Evolutionary conservation across 306 rosid genomes (phyloP).

Genomic region (Ceratonia siliqua): DNA sequence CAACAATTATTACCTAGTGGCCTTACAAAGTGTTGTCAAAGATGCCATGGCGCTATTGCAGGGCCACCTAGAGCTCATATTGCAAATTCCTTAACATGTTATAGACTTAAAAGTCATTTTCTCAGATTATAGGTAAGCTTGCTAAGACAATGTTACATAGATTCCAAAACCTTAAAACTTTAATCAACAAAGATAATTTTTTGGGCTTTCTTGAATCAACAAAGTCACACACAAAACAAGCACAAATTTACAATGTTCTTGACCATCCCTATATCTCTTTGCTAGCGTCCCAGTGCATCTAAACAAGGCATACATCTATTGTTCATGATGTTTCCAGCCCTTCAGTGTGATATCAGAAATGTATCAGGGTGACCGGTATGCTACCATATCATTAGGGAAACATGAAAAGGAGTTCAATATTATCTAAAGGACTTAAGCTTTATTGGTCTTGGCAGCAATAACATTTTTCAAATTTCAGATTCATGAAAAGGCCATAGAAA

Average conservation of each 20-base stretch:
- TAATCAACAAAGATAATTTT: neutral
- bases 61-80: too few relatives aligned
- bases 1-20: neutral
- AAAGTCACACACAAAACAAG: neutral
- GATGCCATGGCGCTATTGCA: too few relatives aligned
- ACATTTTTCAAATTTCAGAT: neutral
- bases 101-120: too few relatives aligned
- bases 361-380: neutral
- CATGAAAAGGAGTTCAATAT: slow-evolving; percentile 4
- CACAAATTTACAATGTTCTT: too few relatives aligned
- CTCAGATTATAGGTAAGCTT: neutral
- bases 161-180: neutral
- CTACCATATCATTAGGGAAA: neutral
- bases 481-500: slow-evolving; percentile 4
- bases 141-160: neutral
- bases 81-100: neutral
- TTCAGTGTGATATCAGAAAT: neutral
- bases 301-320: too few relatives aligned
- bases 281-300: too few relatives aligned
- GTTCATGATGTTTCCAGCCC: too few relatives aligned
- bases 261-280: too few relatives aligned
- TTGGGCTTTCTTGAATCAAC: too few relatives aligned
- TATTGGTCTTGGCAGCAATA: neutral
- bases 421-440: neutral
- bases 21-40: too few relatives aligned